Percentiles rank a stretch among this genome's conserved stretches.
phyloP scores from a whole-genome alignment of 495 filamentous ascomycete species.

The Penicillium chermesinum region DNA sequence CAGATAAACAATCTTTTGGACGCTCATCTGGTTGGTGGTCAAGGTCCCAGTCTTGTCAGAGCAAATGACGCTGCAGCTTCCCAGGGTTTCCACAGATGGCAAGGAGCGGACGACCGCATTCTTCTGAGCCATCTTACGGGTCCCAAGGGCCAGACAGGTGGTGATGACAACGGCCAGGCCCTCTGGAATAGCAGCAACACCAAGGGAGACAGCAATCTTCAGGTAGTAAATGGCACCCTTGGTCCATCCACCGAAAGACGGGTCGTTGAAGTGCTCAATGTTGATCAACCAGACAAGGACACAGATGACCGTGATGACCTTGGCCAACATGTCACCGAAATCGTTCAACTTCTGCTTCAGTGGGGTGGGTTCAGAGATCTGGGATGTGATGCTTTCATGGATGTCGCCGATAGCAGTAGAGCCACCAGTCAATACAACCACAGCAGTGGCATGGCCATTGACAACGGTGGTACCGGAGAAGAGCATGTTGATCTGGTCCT shows the following conservation, averaged over 20 bases:
- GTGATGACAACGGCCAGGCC: slow-evolving; percentile 97
- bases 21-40: slow-evolving; percentile 99
- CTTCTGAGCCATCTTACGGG: slow-evolving; percentile 96
- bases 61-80: slow-evolving; percentile 99
- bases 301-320: slow-evolving; percentile 97
- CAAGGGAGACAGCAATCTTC: slow-evolving; percentile 98
- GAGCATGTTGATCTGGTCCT: slow-evolving; percentile 96
- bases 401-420: slow-evolving; percentile 98
- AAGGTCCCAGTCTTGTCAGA: slow-evolving; percentile 99
- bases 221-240: slow-evolving; percentile 99
- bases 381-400: slow-evolving; percentile 94
- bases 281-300: slow-evolving; percentile 98
- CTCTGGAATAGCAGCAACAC: slow-evolving; percentile 96
- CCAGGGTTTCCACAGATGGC: slow-evolving; percentile 94
- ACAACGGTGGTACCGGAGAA: slow-evolving; percentile 98
- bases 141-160: slow-evolving; percentile 91
- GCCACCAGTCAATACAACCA: slow-evolving; percentile 87
- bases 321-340: slow-evolving; percentile 93
- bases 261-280: slow-evolving; percentile 92
- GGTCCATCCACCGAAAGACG: slow-evolving; percentile 86
- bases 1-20: slow-evolving; percentile 84
- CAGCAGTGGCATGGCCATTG: slow-evolving; percentile 84
- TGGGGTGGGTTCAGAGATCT: slow-evolving; percentile 96
- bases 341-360: slow-evolving; percentile 98
- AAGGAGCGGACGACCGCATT: slow-evolving; percentile 95